A percentile compares a stretch with the other conserved stretches of the same genome.
Conservation (phyloP, 139 green algal genomes). For the Diplosphaera chodatii region DNA sequence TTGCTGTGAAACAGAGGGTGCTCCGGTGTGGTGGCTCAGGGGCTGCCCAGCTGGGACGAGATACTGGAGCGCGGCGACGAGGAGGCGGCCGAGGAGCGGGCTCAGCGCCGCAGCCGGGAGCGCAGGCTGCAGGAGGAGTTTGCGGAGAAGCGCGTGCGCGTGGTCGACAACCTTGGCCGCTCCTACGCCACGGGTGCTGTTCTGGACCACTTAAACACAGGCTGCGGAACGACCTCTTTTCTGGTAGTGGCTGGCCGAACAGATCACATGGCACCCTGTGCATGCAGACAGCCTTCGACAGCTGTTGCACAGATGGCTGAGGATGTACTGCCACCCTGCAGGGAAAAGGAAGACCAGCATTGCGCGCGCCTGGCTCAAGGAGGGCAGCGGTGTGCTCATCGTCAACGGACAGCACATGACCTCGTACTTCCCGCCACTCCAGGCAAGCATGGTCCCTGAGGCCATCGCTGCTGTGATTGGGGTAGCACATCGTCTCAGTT, state of each 20-base stretch:
- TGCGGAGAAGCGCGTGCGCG: slow-evolving; percentile 18
- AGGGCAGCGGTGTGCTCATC: slow-evolving; percentile 35
- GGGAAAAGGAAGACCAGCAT: slow-evolving; percentile 64
- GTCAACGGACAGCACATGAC: slow-evolving; percentile 70
- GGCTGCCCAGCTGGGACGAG: background rate
- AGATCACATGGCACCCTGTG: too few species aligned
- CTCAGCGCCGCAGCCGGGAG: slow-evolving; percentile 18
- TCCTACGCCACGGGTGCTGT: slow-evolving; percentile 33
- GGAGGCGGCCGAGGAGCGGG: slow-evolving; percentile 10
- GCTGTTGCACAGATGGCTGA: too few species aligned
- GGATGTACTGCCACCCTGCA: background rate
- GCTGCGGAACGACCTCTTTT: too few species aligned
- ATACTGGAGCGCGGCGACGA: slow-evolving; percentile 2
- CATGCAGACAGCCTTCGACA: too few species aligned
- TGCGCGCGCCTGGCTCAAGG: slow-evolving; percentile 41
- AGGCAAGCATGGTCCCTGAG: too few species aligned
- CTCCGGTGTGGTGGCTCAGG: too few species aligned
- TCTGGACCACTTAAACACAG: too few species aligned
- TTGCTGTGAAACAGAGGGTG: too few species aligned
- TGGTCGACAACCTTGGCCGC: slow-evolving; percentile 53
- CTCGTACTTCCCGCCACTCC: slow-evolving; percentile 62
- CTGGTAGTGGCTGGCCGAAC: too few species aligned
- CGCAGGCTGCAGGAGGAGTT: slow-evolving; percentile 25
- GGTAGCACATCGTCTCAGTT: too few species aligned
- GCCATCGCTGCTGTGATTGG: too few species aligned